These are phyloP conservation scores for Cytospora piceicola DNA, from an alignment of 2,329 filamentous ascomycete species.

Conservation along the genomic window DNA sequence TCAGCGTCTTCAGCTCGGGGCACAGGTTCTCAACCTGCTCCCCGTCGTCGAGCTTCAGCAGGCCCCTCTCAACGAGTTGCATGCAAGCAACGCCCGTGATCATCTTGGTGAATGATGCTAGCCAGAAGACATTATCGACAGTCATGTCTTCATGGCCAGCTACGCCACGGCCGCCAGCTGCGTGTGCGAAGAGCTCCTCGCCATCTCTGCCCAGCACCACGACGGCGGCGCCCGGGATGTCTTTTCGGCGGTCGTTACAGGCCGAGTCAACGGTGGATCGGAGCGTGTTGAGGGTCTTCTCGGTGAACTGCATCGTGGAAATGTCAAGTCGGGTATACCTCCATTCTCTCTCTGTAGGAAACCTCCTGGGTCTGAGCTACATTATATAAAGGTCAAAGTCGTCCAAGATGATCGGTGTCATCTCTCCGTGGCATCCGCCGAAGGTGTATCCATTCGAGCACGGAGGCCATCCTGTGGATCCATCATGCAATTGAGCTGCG, in stretches of 20 bases:
- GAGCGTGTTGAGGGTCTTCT: constrained; percentile 32
- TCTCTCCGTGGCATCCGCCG: background rate
- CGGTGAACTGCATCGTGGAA: constrained; percentile 31
- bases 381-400: background rate
- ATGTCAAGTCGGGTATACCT: background rate
- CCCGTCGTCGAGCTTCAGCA: constrained; percentile 34
- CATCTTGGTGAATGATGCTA: constrained; percentile 63
- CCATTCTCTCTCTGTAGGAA: background rate
- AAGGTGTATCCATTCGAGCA: background rate
- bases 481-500: background rate
- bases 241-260: constrained; percentile 42
- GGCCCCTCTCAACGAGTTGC: constrained; percentile 54
- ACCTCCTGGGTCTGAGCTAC: background rate
- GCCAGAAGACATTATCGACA: constrained; percentile 61
- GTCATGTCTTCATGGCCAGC: constrained; percentile 28
- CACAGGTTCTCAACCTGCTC: constrained; percentile 40
- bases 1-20: constrained; percentile 53
- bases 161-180: constrained; percentile 51
- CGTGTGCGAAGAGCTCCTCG: constrained; percentile 51
- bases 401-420: background rate
- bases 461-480: background rate
- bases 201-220: constrained; percentile 53
- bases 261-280: constrained; percentile 43
- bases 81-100: constrained; percentile 56
- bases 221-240: constrained; percentile 51